These are phyloP conservation scores for Barnettozyma californica DNA, from an alignment of 805 yeast species.

Conservation along the genomic window DNA sequence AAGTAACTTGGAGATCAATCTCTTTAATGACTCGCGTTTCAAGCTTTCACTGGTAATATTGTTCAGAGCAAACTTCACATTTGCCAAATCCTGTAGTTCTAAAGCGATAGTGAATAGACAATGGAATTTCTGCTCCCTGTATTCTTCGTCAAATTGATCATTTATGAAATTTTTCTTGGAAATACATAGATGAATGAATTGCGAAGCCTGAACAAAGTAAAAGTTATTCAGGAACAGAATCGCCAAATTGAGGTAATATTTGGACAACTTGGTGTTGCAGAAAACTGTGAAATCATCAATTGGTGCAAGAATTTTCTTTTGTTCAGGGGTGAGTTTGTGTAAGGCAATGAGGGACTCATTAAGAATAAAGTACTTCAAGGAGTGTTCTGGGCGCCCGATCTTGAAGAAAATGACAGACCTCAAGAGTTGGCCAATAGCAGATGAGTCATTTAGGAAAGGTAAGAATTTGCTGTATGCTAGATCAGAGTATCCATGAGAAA, in stretches of 20 bases:
- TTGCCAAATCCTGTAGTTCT: conserved; percentile 26
- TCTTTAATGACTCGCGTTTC: conserved; percentile 24
- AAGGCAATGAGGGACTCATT: conserved; percentile 26
- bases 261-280: conserved; percentile 28
- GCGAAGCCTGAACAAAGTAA: conserved; percentile 30
- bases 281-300: conserved; percentile 22
- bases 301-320: conserved; percentile 18
- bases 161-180: conserved; percentile 15
- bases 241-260: conserved; percentile 35
- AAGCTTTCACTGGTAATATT: conserved; percentile 15
- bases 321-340: conserved; percentile 20
- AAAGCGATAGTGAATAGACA: conserved; percentile 26
- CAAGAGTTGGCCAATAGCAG: conserved; percentile 18
- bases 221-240: conserved; percentile 30
- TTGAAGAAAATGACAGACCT: conserved; percentile 22
- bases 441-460: conserved; percentile 12
- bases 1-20: conserved; percentile 35
- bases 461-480: conserved; percentile 15
- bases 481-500: conserved; percentile 9
- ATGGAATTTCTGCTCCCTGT: conserved; percentile 18
- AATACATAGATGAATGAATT: conserved; percentile 27
- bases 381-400: conserved; percentile 22
- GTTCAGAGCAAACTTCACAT: conserved; percentile 32
- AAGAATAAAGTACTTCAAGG: conserved; percentile 28
- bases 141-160: conserved; percentile 19